Conservation (phyloP, 1,284 basidiomycete genomes). For the Marasmius oreades region DNA sequence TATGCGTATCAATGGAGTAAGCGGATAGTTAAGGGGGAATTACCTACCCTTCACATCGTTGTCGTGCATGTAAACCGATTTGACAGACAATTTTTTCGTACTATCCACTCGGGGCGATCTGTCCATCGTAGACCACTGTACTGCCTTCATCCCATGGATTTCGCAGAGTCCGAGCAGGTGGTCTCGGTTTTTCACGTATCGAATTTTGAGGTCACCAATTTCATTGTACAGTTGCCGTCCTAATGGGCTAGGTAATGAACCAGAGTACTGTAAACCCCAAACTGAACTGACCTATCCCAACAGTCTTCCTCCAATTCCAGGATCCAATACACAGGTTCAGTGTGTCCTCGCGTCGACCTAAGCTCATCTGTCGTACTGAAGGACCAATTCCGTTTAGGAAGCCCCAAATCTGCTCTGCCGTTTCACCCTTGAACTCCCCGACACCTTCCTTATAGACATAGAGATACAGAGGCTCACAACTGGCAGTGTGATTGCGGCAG, state of each 20-base stretch:
- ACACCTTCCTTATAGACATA: conserved; percentile 15
- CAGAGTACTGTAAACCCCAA: too few relatives aligned
- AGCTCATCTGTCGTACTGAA: conserved; percentile 22
- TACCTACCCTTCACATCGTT: too few relatives aligned
- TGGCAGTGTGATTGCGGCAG: not conserved
- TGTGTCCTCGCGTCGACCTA: conserved; percentile 22
- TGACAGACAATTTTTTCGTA: too few relatives aligned
- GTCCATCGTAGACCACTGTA: too few relatives aligned
- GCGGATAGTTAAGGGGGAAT: too few relatives aligned
- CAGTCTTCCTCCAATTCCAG: conserved; percentile 24
- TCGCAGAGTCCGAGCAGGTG: too few relatives aligned
- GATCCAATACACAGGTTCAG: conserved; percentile 19
- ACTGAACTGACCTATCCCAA: conserved; percentile 2
- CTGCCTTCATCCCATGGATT: too few relatives aligned
- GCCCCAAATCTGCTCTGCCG: conserved; percentile 22
- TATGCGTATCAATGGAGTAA: too few relatives aligned
- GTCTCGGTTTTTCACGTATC: not conserved
- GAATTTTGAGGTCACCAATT: not conserved
- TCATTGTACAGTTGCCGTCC: not conserved
- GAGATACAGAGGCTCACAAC: not conserved
- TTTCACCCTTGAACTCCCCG: conserved; percentile 24
- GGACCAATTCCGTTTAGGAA: conserved; percentile 20
- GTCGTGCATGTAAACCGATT: too few relatives aligned
- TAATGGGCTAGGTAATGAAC: not conserved
- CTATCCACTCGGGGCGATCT: too few relatives aligned